Evolutionary conservation across 169 alveolate genomes (phyloP), one percentile per base, ranked within the genome.

Genomic region (Blepharisma undulans): DNA sequence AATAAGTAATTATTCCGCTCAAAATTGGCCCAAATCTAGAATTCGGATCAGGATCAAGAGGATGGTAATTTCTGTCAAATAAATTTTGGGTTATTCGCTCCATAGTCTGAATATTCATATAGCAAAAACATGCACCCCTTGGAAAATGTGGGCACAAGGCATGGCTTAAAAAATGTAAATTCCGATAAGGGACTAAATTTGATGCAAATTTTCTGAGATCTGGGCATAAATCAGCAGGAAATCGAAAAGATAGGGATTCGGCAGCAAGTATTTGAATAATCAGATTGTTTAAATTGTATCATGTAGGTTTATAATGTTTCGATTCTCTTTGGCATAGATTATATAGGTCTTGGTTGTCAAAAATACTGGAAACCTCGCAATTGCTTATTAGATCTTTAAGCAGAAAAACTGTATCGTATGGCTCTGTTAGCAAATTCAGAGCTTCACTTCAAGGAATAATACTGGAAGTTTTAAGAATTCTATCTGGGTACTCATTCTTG

Each of bases 281-380:
- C 84, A 99, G 95, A 94, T 99, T 99, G 95, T 98, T 99, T 93
- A 98, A 94, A 94, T 98, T 99, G 48, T 99, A 99, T 91, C 98
- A 99, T 77, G 99, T 98, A 88, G 99, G 99, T 27, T 99, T 98
- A 92, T 99, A 98, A 80, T 99, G 98, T 95, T 99, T 99, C 91
- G 99, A 97, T 27, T 99, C 98, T 92, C 99, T 97, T 98, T 98
- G 98, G 96, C 99, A 99, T 89, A 99, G 99, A 96, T 99, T 99
- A 92, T 99, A 99, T 82, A 99, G 96, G 48, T 99, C 99, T 94
- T 99, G 99, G 95, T 98, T 99, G 95, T 99, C 99, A 82, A 99
- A 97, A 82, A 99, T 99, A 96, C 98, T 99, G 92, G 98, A 99
- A 93, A 97, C 99, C 94, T 99, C 99, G 21, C 99, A 98, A 95